These are phyloP conservation scores for Pyricularia grisea DNA, from an alignment of 2,329 filamentous ascomycete genomes.

Conservation along the genomic window DNA sequence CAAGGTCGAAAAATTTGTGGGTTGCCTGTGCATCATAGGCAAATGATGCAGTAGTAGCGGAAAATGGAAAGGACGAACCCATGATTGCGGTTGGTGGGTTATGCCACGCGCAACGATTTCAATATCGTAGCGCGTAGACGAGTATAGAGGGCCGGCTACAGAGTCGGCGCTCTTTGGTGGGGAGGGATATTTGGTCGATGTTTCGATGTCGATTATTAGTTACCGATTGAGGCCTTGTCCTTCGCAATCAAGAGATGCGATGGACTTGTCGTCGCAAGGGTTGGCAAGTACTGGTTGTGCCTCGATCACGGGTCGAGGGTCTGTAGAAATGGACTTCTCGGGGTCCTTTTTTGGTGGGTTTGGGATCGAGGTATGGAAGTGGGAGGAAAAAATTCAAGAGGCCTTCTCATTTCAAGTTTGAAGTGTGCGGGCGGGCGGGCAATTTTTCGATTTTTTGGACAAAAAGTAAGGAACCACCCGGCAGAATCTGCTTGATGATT, in stretches of 20 bases:
- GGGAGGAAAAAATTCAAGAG: slow-evolving; percentile 6
- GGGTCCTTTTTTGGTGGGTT: background rate
- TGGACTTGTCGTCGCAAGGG: background rate
- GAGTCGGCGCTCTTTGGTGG: background rate
- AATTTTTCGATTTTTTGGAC: slow-evolving; percentile 1
- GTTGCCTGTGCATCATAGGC: background rate
- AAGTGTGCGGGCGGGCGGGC: slow-evolving; percentile 3
- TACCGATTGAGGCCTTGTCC: background rate
- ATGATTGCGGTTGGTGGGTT: slow-evolving; percentile 21
- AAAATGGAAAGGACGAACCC: slow-evolving; percentile 13
- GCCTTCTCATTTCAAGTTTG: background rate
- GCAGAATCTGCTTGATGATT: background rate
- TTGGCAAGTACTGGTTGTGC: background rate
- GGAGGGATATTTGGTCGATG: background rate
- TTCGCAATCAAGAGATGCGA: background rate
- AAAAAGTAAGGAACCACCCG: slow-evolving; percentile 6
- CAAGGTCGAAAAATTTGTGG: slow-evolving; percentile 3
- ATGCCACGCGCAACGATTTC: slow-evolving; percentile 19
- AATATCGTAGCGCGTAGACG: slow-evolving; percentile 18
- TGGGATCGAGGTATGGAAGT: background rate
- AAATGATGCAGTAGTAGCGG: background rate
- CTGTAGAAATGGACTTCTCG: background rate
- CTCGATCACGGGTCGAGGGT: background rate
- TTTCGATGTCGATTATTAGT: background rate
- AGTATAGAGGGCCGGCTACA: slow-evolving; percentile 4